Evolutionary conservation across 1,284 basidiomycete genomes (phyloP).

Genomic region (Xerocomus tenax): DNA sequence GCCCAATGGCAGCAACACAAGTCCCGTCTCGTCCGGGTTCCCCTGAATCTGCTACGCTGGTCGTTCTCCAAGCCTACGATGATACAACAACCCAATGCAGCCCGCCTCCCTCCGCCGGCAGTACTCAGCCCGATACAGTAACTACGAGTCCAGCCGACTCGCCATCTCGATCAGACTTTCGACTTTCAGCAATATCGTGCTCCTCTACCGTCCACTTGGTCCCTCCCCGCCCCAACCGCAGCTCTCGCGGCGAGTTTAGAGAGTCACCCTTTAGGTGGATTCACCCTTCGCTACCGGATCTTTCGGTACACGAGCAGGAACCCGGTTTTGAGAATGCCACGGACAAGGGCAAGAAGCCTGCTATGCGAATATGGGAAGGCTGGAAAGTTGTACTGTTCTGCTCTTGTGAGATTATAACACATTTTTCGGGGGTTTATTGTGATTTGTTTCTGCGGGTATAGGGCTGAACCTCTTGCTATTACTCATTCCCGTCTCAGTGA

Average conservation of each 20-base stretch:
- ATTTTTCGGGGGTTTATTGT: background rate
- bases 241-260: constrained; percentile 18
- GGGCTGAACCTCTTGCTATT: constrained; percentile 60
- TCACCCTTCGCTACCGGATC: constrained; percentile 20
- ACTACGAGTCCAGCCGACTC: constrained; percentile 12
- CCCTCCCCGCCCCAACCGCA: constrained; percentile 6
- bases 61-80: constrained; percentile 25
- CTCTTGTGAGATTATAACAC: constrained; percentile 42
- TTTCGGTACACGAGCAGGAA: constrained; percentile 12
- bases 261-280: constrained; percentile 31
- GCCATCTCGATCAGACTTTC: constrained; percentile 18
- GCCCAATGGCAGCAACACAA: constrained; percentile 12
- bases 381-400: constrained; percentile 50
- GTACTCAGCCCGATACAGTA: constrained; percentile 4
- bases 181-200: constrained; percentile 24
- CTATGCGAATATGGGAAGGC: constrained; percentile 33
- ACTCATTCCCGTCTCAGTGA: constrained; percentile 53
- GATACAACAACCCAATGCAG: background rate
- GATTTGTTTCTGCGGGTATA: constrained; percentile 21
- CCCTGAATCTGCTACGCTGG: constrained; percentile 28
- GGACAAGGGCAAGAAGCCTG: constrained; percentile 2
- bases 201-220: constrained; percentile 23
- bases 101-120: background rate
- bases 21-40: constrained; percentile 14
- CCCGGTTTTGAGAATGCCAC: background rate